Conservation (phyloP, 75 land plant species). For the Selaginella tamariscina region DNA sequence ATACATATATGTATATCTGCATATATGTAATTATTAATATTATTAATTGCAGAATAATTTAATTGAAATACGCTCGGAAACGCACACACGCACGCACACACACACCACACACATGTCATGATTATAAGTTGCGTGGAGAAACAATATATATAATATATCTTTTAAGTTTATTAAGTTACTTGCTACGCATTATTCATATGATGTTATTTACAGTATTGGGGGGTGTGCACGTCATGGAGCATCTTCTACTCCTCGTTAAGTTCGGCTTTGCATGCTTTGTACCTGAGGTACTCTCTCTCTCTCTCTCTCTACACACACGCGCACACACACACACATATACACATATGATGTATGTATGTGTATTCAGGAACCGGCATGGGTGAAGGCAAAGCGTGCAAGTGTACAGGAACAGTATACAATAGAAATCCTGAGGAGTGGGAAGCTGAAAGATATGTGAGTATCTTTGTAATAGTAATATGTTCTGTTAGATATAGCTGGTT, state of each 20-base stretch:
- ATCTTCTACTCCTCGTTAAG: slow-evolving; percentile 60
- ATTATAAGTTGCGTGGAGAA: no score
- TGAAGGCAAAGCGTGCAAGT: slow-evolving; percentile 59
- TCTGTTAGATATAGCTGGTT: no score
- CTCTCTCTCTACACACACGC: neutral
- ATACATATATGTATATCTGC: neutral
- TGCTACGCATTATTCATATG: neutral
- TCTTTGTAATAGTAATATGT: no score
- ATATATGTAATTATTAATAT: neutral
- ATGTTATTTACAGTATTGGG: neutral
- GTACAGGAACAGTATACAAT: slow-evolving; percentile 47
- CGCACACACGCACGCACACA: neutral
- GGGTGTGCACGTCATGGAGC: slow-evolving; percentile 58
- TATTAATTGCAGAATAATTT: slow-evolving; percentile 53
- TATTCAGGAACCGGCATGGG: slow-evolving; percentile 90
- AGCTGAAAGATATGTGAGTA: neutral
- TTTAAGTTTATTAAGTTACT: neutral
- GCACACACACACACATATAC: neutral
- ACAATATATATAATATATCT: no score
- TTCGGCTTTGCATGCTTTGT: slow-evolving; percentile 81
- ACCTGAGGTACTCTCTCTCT: slow-evolving; percentile 47
- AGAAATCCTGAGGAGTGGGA: slow-evolving; percentile 29
- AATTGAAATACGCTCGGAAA: slow-evolving; percentile 70
- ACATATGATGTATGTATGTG: neutral
- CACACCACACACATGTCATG: no score